phyloP scores from a whole-genome alignment of 2,329 filamentous ascomycete species.

The Colletotrichum abscissum region DNA sequence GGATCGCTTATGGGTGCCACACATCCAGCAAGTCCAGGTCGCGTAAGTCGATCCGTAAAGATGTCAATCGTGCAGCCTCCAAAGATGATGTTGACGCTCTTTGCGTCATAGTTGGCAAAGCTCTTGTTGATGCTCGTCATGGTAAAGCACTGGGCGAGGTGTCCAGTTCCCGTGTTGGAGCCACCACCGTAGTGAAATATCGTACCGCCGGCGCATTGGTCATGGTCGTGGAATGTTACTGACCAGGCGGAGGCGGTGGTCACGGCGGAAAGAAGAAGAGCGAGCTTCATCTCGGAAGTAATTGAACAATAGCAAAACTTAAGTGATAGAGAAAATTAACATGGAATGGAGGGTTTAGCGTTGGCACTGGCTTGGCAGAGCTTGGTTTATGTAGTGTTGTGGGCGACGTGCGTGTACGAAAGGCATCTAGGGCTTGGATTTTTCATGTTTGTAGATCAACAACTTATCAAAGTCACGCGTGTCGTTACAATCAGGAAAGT shows the following conservation, averaged over 20 bases:
- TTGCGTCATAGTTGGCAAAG: not conserved
- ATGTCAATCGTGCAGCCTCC: not conserved
- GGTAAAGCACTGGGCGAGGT: not conserved
- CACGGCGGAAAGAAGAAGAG: not conserved
- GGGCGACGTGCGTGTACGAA: not conserved
- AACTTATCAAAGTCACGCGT: not conserved
- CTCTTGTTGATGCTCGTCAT: not conserved
- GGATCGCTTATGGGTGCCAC: not conserved
- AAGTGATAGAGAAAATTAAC: not conserved
- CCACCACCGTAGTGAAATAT: not conserved
- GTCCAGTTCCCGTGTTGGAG: not conserved
- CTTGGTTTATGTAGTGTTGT: not conserved
- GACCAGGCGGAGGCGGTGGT: not conserved
- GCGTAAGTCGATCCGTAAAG: not conserved
- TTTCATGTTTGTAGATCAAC: not conserved
- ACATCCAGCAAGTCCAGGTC: accelerated
- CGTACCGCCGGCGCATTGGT: not conserved
- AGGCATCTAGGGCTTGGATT: not conserved
- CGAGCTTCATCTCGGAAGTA: not conserved
- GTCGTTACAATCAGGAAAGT: not conserved
- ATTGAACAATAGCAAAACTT: accelerated
- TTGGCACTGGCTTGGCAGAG: not conserved
- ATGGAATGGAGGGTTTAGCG: not conserved
- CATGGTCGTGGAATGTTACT: not conserved
- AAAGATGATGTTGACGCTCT: not conserved